Evolutionary conservation across 2,329 filamentous ascomycete genomes (phyloP), one percentile per base, ranked within the genome.

Genomic region (Xylariaceae sp.): DNA sequence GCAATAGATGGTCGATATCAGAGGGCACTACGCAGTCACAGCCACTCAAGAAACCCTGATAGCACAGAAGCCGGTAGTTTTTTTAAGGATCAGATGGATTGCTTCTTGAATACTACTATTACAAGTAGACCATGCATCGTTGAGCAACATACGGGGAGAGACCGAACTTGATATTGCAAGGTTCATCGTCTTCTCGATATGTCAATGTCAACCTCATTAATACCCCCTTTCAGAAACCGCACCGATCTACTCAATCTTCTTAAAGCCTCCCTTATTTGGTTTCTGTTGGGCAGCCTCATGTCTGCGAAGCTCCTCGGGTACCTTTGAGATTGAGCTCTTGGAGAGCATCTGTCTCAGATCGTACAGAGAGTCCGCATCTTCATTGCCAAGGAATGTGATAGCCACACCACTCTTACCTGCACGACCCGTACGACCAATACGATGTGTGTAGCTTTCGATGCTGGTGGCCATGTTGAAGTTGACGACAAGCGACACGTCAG

Each of bases 401-500:
- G 94, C 90, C 54, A 96, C 87, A 87, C 94, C 94, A 67, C 85
- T 92, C 84, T 97, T 97, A 63, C 94, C 94, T 1, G 94, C 94
- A 86, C 94, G 89, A 81, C 94, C 94, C 1, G 94, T 99, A 78
- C 94, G 88, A 74, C 94, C 94, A 70, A 99, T 89, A 78, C 94
- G 88, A 80, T 99, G 94, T 2, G 93, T 97, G 74, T 99, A 99
- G 71, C 85, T 88, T 77, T 99, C 94, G 66, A 99, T 97, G 67
- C 81, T 91, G 10, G 78, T 86, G 0, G 94, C 89, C 94, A 99
- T 97, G 80, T 97, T 99, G 84, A 97, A 99, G 79, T 99, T 99
- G 73, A 99, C 83, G 59, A 99, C 94, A 61, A 99, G 82, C 63
- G 85, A 90, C 47, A 99, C 94, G 71, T 97, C 94, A 0, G 89